Conservation (phyloP, 1,284 basidiomycete genomes). For the Fomitopsis schrenkii region DNA sequence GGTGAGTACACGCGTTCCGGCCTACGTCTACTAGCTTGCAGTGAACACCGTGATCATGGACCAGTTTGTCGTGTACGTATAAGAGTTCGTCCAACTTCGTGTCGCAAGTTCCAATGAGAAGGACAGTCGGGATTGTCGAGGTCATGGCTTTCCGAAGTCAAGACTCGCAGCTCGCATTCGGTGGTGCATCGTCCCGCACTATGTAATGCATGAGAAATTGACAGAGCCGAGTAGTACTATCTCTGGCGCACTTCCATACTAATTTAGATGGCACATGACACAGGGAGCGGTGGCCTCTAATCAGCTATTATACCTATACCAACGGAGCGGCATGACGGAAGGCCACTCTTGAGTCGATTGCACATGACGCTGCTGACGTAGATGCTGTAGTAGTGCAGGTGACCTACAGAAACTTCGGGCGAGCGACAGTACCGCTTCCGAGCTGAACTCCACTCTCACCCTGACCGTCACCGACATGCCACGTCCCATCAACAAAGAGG, state of each 20-base stretch:
- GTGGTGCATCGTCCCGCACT: not conserved
- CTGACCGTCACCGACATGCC: conserved; percentile 7
- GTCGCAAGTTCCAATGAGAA: conserved; percentile 21
- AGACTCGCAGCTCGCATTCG: not conserved
- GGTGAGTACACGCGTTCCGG: conserved; percentile 13
- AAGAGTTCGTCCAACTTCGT: conserved; percentile 22
- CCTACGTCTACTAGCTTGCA: conserved; percentile 22
- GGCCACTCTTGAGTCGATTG: not conserved
- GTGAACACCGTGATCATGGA: conserved; percentile 10
- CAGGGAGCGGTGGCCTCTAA: not conserved
- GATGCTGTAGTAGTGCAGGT: not conserved
- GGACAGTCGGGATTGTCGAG: conserved; percentile 9
- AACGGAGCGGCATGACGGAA: not conserved
- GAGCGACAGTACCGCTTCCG: not conserved
- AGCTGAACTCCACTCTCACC: not conserved
- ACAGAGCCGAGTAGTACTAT: not conserved
- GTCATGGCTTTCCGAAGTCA: not conserved
- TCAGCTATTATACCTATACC: not conserved
- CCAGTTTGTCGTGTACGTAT: conserved; percentile 14
- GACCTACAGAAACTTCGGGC: not conserved
- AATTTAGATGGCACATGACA: not conserved
- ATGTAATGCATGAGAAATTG: not conserved
- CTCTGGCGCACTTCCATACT: not conserved
- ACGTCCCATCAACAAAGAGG: conserved; percentile 15
- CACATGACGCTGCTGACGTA: conserved; percentile 1